Evolutionary conservation across 495 filamentous ascomycete species (phyloP).

Genomic region (Penicilliopsis zonata): DNA sequence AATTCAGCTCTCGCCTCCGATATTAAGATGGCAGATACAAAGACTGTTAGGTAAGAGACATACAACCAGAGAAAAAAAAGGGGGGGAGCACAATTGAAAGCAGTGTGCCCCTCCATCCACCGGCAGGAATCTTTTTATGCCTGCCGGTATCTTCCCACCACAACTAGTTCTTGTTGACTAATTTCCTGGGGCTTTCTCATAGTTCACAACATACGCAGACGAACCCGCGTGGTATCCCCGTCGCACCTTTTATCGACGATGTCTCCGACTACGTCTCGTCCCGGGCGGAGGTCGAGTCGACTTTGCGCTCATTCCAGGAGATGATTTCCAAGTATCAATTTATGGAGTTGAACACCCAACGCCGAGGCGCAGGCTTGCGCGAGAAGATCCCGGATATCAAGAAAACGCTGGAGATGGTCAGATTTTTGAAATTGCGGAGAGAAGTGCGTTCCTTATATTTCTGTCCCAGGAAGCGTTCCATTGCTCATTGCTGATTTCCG

Average conservation of each 20-base stretch:
- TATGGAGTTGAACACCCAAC: constrained; percentile 90
- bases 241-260: constrained; percentile 91
- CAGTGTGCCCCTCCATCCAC: too few relatives aligned
- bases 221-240: constrained; percentile 89
- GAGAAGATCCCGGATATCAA: constrained; percentile 97
- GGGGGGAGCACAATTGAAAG: too few relatives aligned
- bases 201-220: constrained; percentile 30
- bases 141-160: too few relatives aligned
- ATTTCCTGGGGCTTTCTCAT: too few relatives aligned
- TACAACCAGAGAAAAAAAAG: constrained; percentile 6
- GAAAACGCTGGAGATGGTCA: constrained; percentile 92
- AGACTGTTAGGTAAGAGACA: constrained; percentile 5
- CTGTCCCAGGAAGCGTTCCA: constrained; percentile 8
- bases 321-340: constrained; percentile 99
- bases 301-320: constrained; percentile 89
- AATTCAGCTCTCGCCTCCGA: constrained; percentile 1
- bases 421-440: constrained; percentile 53
- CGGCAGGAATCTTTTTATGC: too few relatives aligned
- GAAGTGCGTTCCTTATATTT: constrained; percentile 13
- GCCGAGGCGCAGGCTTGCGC: constrained; percentile 67
- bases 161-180: too few relatives aligned
- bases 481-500: constrained; percentile 8
- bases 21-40: constrained; percentile 12
- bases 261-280: constrained; percentile 89
- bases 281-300: constrained; percentile 77